Base-by-base conservation (phyloP, 2,329 filamentous ascomycete genomes). In the Neoscytalidium dimidiatum region DNA sequence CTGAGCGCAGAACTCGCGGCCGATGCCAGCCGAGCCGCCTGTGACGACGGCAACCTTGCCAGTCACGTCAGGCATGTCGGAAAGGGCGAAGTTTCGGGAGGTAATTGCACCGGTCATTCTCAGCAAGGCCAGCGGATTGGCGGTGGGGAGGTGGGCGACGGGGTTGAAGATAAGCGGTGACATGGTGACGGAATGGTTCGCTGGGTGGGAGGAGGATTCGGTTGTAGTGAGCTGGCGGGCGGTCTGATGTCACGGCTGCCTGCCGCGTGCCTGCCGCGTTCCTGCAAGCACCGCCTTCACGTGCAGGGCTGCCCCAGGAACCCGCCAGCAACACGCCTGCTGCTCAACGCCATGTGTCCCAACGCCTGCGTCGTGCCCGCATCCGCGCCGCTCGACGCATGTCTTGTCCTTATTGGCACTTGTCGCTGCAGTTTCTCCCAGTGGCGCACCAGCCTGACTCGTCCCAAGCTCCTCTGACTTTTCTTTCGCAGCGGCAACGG, bases 11-110 rank as follows among this genome's bases (percentile, higher is more conserved):
- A 75, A 73, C 61, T 75, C 75, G 71, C 71, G 68, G 44, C 73
- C 75, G 28, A 75, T 72, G 33, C 75, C 74, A 48, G 71, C 69
- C 56, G 75, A 70, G 7, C 72, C 74, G 63, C 73, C 73, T 66
- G 74, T 77, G 19, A 77, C 67, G 28, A 76, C 68, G 4, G 72
- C 72, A 5, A 74, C 68, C 60, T 72, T 71, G 6, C 68, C 72
- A 35, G 70, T 60, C 31, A 76, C 60, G 13, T 67, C 56, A 11
- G 74, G 72, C 8, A 68, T 70, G 13, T 76, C 69, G 9, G 68
- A 35, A 29, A 77, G 66, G 7, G 68, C 69, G 61, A 76, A 77
- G 29, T 69, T 67, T n/a, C 64, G 66, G 62, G 70, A 70, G 3
- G 71, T 75, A 41, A 75, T 67, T 5, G 70, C 65, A 21, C 53